Base-by-base conservation (phyloP, 1,284 basidiomycete genomes). In the Marasmius oreades region DNA sequence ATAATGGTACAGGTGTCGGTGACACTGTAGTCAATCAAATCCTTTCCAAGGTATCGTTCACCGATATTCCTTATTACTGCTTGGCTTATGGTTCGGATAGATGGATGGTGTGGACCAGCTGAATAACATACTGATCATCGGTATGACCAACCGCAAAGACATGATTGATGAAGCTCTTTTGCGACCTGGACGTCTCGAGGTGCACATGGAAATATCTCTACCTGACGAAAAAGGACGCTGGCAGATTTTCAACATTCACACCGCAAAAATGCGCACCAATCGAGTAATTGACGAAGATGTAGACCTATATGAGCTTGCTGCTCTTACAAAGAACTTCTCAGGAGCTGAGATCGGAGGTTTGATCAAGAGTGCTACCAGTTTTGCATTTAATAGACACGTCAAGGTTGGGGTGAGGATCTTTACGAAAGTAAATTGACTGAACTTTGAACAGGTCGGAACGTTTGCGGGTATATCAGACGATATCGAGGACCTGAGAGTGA, bases 61-160 rank as follows among this genome's bases (percentile, higher is more conserved):
- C 24, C 28, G 16, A 28, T 33, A 23, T 77, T 61, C 22, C 24
- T 14, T 45, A 7, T 23, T 16, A 36, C 11, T 39, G 39, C 18
- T 24, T 48, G 52, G 44, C 26, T 43, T 42, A 48, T 23, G 52
- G 28, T 5, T 6, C 22, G 26, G 60, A 47, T 12, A 95, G 92
- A 96, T 99, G 93, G 97, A 99, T 66, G 97, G 97, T 79, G 97
- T 99, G 5, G 97, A 99, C 70, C 93, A 95, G 76, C 81, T 99
- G 52, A 99, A 99, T 79, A 99, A 99, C 72, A 97, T 99, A 59
- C 90, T 99, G 63, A 92, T 99, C 64, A 99, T 99, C 64, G 97
- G 97, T 67, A 99, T 99, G 97, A 99, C 97, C 53, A 99, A 99
- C 73, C 89, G 97, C 61, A 77, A 90, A 53, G 97, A 99, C 79